Base-by-base conservation (phyloP, 2,329 filamentous ascomycete genomes). In the Fusarium aywerte region DNA sequence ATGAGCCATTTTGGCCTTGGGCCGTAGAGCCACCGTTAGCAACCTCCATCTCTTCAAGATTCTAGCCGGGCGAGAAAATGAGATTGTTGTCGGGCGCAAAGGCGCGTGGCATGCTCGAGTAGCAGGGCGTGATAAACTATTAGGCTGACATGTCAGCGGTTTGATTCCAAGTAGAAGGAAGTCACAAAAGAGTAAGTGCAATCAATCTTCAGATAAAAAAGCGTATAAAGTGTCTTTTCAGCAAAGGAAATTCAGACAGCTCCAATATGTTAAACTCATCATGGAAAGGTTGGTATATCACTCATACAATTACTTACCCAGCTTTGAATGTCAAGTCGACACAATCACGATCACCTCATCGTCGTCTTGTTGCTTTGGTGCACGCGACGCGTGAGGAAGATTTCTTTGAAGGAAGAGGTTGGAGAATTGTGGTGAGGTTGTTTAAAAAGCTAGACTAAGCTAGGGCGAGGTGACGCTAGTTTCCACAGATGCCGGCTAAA, bases 231-330 rank as follows among this genome's bases (percentile, higher is more conserved):
- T 78, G 74, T 76, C 76, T 81, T 83, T 82, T 91, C 89, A 85
- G 83, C 88, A 90, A 69, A 80, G 76, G 77, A 77, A 82, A 86
- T 80, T 85, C 80, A 88, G 90, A 92, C 89, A 92, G 90, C 90
- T 92, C 90, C 90, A 92, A 92, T 92, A 90, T 55, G 82, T 76
- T 74, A 68, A 74, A 70, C 72, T 81, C 82, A 84, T 85, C 83
- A 85, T 67, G 54, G 65, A 76, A 74, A 62, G 29, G 45, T 49
- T 35, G 45, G 49, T 13, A 12, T 32, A 18, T 18, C 21, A 47
- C 36, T 47, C n/a, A 48, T 35, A 35, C 21, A 18, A 44, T 45
- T 62, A 75, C 76, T 75, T 76, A 73, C 70, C 47, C 31, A 55
- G 32, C 23, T 44, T 60, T 15, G 31, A 36, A 38, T 25, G 36